Evolutionary conservation across 805 yeast genomes (phyloP).

Genomic region (Saccharomycopsis oosterbeekiorum): DNA sequence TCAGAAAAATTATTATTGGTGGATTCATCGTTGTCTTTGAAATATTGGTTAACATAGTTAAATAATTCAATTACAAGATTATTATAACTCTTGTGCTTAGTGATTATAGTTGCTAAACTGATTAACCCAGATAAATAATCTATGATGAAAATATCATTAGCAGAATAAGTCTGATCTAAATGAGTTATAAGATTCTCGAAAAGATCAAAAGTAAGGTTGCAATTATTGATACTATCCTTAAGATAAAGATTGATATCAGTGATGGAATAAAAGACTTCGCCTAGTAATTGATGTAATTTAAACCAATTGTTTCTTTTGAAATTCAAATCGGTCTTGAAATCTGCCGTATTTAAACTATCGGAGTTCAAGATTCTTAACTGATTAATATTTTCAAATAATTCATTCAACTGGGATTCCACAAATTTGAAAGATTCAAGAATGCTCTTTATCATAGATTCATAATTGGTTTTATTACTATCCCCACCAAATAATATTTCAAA

Average conservation of each 20-base stretch:
- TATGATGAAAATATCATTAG: constrained; percentile 54
- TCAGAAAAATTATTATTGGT: not conserved
- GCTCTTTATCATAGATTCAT: constrained; percentile 27
- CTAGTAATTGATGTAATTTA: constrained; percentile 59
- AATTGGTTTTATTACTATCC: constrained; percentile 21
- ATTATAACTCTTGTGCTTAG: not conserved
- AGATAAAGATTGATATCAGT: constrained; percentile 23
- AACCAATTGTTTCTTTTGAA: constrained; percentile 55
- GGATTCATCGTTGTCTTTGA: not conserved
- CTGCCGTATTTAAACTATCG: constrained; percentile 30
- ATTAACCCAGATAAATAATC: constrained; percentile 58
- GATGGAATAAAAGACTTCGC: constrained; percentile 52
- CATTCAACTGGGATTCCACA: constrained; percentile 47
- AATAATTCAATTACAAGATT: constrained; percentile 7
- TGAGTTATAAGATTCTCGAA: constrained; percentile 36
- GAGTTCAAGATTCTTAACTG: constrained; percentile 44
- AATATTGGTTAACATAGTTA: constrained; percentile 4
- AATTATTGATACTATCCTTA: constrained; percentile 24
- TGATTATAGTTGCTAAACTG: constrained; percentile 5
- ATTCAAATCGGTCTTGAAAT: constrained; percentile 38
- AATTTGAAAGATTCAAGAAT: constrained; percentile 45
- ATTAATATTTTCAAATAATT: constrained; percentile 42
- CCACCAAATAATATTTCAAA: constrained; percentile 20
- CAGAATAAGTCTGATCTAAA: constrained; percentile 34
- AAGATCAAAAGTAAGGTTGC: constrained; percentile 20